Evolutionary conservation across 805 yeast genomes (phyloP), one percentile per base, ranked within the genome.

Genomic region (Wickerhamiella domercqiae): DNA sequence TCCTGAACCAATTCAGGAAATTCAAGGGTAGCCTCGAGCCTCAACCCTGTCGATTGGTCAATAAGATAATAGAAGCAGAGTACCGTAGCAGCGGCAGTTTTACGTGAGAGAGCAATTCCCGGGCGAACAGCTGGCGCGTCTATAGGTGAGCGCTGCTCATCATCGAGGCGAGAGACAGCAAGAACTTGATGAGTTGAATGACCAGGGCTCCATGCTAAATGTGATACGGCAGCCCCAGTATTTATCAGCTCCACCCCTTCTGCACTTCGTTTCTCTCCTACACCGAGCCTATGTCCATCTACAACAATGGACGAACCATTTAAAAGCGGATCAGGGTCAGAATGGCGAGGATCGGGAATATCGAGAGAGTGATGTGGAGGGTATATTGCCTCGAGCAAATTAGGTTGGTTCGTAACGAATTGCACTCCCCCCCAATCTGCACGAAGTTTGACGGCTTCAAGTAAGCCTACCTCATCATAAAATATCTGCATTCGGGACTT

Each of bases 211-310:
- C 82, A 76, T 7, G 67, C 65, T 40, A 68, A 48, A 16, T 71
- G 67, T 0, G 78, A 66, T 1, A 73, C 57, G 6, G 64, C 53
- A 0, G 71, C 70, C 0, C 79, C 78, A 0, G 64, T 57, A 45
- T 71, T 70, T 14, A 68, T 35, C 2, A 69, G 55, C 7, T 60
- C 48, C 0, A 70, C 69, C 14, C 50, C 54, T 21, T 68, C 55
- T 4, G 49, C 38, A 5, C 13, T 11, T 7, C 31, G 35, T 4
- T 35, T 31, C 22, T 29, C 14, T 13, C 39, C 39, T 13, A 35
- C 35, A 18, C 24, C 20, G 11, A 37, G 16, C 2, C 13, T 20
- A 14, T 17, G 17, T 14, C 15, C 35, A 20, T 37, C 35, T 7
- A 37, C 24, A 2, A 13, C 35, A 17, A 37, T 9, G 2, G 14